phyloP scores from a whole-genome alignment of 202 grass and related monocot species.

The Musa balbisiana region DNA sequence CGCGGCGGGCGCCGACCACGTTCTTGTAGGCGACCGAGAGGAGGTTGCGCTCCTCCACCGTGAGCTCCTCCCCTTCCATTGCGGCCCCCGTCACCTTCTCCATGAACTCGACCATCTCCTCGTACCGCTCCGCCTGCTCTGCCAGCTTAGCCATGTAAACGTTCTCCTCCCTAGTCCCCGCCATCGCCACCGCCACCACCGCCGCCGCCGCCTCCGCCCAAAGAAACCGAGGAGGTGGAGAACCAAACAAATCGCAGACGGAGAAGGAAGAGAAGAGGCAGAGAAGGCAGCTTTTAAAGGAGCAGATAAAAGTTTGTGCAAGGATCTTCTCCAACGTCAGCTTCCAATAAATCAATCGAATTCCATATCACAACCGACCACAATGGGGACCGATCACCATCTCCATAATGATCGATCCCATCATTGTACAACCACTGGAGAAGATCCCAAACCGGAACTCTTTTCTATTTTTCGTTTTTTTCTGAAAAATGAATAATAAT shows the following conservation, averaged over 20 bases:
- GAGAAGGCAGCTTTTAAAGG: not conserved
- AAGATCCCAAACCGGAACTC: not conserved
- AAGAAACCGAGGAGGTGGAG: not conserved
- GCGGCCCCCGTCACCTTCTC: not conserved
- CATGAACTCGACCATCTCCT: slow-evolving; percentile 5
- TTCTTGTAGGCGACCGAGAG: slow-evolving; percentile 1
- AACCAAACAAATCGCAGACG: not conserved
- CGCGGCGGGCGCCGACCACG: not conserved
- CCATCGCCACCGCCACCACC: not conserved
- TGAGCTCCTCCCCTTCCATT: not conserved
- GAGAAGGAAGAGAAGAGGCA: not conserved
- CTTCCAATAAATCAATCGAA: too few relatives aligned
- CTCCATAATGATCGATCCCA: too few relatives aligned
- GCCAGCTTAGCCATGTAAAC: not conserved
- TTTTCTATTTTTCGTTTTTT: too few relatives aligned
- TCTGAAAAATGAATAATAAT: too few relatives aligned
- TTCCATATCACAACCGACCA: too few relatives aligned
- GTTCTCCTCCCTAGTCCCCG: slow-evolving; percentile 2
- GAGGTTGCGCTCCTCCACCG: slow-evolving; percentile 1
- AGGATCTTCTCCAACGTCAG: too few relatives aligned
- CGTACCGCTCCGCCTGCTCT: slow-evolving; percentile 3
- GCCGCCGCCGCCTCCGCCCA: not conserved
- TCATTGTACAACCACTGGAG: not conserved
- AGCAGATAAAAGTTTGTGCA: not conserved
- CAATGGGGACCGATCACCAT: too few relatives aligned